A percentile compares a stretch with the other conserved stretches of the same genome.
phyloP scores from a whole-genome alignment of 2,329 filamentous ascomycete genomes.

The Aspergillus sp. region DNA sequence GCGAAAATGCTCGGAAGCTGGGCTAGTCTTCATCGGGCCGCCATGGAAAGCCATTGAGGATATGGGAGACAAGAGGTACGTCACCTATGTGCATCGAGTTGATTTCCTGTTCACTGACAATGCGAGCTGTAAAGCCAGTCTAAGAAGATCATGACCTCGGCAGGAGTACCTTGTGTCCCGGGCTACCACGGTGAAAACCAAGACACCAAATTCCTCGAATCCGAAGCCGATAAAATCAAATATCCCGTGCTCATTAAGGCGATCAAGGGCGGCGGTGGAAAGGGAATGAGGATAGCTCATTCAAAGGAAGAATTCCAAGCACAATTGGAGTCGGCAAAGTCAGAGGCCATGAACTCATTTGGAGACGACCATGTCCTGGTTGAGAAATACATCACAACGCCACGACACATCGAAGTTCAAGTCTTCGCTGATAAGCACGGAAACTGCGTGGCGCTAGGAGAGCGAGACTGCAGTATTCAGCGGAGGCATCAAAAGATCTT shows the following conservation, averaged over 20 bases:
- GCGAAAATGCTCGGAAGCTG: conserved; percentile 80
- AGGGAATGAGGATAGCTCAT: conserved; percentile 66
- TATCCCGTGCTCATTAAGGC: conserved; percentile 67
- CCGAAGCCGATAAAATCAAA: conserved; percentile 70
- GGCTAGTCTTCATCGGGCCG: conserved; percentile 91
- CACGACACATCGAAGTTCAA: conserved; percentile 67
- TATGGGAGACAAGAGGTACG: conserved; percentile 88
- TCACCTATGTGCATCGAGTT: background rate
- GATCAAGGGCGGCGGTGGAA: conserved; percentile 66
- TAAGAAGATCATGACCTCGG: conserved; percentile 94
- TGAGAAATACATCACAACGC: conserved; percentile 68
- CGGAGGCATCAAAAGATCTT: conserved; percentile 66
- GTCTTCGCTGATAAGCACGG: conserved; percentile 67
- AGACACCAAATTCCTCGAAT: conserved; percentile 60
- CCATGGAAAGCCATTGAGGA: conserved; percentile 72
- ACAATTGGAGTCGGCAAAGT: conserved; percentile 63
- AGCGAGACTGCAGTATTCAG: conserved; percentile 67
- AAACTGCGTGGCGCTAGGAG: conserved; percentile 63
- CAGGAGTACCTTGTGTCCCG: conserved; percentile 94
- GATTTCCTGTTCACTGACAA: conserved; percentile 7
- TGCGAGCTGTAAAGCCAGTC: conserved; percentile 54
- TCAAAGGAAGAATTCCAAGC: conserved; percentile 59
- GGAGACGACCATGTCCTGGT: conserved; percentile 67
- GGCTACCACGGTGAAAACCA: conserved; percentile 92
- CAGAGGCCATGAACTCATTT: conserved; percentile 63